These are phyloP conservation scores for Saccharomycopsis sp. DNA, from an alignment of 805 yeast species.

Conservation along the genomic window DNA sequence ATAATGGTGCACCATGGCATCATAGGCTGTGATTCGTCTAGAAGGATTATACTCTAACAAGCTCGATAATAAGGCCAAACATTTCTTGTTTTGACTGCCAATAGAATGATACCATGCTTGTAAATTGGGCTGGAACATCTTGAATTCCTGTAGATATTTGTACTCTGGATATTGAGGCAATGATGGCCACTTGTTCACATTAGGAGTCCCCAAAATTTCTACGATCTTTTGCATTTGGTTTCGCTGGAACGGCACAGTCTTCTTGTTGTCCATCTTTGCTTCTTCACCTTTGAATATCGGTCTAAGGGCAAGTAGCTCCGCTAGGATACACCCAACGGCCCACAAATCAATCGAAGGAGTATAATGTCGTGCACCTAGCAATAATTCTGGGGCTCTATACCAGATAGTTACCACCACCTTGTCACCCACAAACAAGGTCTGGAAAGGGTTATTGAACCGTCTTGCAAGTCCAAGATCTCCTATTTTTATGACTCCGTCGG, in stretches of 20 bases:
- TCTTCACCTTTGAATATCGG: constrained; percentile 98
- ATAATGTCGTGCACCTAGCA: constrained; percentile 88
- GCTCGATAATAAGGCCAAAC: constrained; percentile 56
- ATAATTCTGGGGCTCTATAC: constrained; percentile 91
- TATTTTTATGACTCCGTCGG: constrained; percentile 84
- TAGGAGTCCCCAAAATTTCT: constrained; percentile 92
- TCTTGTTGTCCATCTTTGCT: constrained; percentile 89
- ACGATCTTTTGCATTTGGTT: constrained; percentile 87
- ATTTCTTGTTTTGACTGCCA: constrained; percentile 56
- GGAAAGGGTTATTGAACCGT: constrained; percentile 78
- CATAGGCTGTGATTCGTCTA: constrained; percentile 67
- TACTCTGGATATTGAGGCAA: constrained; percentile 81
- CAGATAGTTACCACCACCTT: constrained; percentile 95
- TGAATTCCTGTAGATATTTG: constrained; percentile 50
- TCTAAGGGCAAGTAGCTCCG: constrained; percentile 79
- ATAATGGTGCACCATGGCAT: constrained; percentile 71
- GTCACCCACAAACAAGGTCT: constrained; percentile 83
- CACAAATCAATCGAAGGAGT: constrained; percentile 89
- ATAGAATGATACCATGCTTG: constrained; percentile 81
- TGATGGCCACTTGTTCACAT: constrained; percentile 69
- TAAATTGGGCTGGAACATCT: constrained; percentile 60
- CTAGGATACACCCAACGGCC: constrained; percentile 95
- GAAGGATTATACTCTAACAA: constrained; percentile 81
- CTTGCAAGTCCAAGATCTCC: constrained; percentile 94
- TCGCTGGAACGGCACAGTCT: constrained; percentile 88